phyloP scores from a whole-genome alignment of 1,139 yeast species.

The Wickerhamomyces sp. region DNA sequence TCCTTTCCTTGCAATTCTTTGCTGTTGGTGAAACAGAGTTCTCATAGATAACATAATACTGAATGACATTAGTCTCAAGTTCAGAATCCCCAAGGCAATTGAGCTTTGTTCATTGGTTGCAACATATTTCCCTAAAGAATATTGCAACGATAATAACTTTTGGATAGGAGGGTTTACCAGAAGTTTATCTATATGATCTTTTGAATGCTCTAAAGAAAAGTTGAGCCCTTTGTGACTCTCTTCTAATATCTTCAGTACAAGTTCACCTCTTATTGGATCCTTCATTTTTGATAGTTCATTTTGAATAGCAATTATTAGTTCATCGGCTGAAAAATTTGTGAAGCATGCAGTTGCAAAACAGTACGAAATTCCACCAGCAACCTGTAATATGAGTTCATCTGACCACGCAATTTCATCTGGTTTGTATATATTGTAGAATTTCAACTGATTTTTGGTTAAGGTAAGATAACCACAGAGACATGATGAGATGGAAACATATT shows the following conservation, averaged over 20 bases:
- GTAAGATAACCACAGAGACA: constrained; percentile 48
- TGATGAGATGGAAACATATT: constrained; percentile 50
- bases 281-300: constrained; percentile 36
- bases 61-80: constrained; percentile 66
- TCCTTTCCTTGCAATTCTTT: constrained; percentile 24
- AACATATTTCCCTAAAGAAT: constrained; percentile 60
- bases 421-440: constrained; percentile 15
- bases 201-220: constrained; percentile 61
- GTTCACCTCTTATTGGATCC: constrained; percentile 26
- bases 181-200: constrained; percentile 65
- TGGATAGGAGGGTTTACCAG: constrained; percentile 72
- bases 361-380: constrained; percentile 59
- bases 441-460: constrained; percentile 23
- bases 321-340: constrained; percentile 61
- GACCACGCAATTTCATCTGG: constrained; percentile 3
- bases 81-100: constrained; percentile 65
- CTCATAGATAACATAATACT: constrained; percentile 72
- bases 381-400: constrained; percentile 18
- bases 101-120: constrained; percentile 46
- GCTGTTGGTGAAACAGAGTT: constrained; percentile 38
- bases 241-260: constrained; percentile 44
- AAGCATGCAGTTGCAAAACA: constrained; percentile 68
- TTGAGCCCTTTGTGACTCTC: constrained; percentile 70
- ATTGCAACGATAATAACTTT: constrained; percentile 58
- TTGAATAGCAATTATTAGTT: constrained; percentile 53